Evolutionary conservation across 148 eudicot genomes (phyloP).

Genomic region (Amaranthus hypochondriacus): DNA sequence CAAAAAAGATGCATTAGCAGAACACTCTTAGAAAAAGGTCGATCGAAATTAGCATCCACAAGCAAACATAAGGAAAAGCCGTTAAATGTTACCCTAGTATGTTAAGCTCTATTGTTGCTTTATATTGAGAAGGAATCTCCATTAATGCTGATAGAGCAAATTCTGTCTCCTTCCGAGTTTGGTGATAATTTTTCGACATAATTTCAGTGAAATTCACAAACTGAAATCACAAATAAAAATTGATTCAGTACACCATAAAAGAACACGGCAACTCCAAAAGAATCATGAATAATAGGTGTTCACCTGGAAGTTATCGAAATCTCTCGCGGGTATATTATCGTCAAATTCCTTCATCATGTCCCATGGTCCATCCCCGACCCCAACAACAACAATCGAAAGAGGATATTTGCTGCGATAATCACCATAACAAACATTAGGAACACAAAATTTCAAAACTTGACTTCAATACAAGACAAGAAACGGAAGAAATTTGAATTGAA

Average conservation of each 20-base stretch:
- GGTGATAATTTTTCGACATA: constrained; percentile 69
- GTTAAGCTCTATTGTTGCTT: constrained; percentile 76
- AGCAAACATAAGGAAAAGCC: not conserved
- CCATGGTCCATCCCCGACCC: constrained; percentile 99
- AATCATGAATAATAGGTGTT: not conserved
- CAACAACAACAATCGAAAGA: constrained; percentile 87
- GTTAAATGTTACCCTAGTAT: constrained; percentile 57
- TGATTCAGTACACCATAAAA: not conserved
- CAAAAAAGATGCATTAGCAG: not conserved
- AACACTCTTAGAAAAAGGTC: not conserved
- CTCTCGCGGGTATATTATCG: constrained; percentile 90
- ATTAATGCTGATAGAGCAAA: constrained; percentile 86
- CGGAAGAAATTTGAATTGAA: constrained; percentile 8
- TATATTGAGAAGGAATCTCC: constrained; percentile 94
- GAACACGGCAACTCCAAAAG: not conserved
- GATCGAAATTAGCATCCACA: not conserved
- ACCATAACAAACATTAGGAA: constrained; percentile 21
- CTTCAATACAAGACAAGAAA: not conserved
- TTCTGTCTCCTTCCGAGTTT: constrained; percentile 75
- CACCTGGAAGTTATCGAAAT: constrained; percentile 96
- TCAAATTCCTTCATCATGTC: constrained; percentile 98
- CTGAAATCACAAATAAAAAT: constrained; percentile 31
- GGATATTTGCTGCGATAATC: constrained; percentile 69
- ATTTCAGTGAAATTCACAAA: constrained; percentile 93
- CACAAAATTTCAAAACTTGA: not conserved